Percentiles rank a stretch among this genome's conserved stretches.
Evolutionary conservation across 2,329 filamentous ascomycete species (phyloP).

Genomic region (Nemania sp.): DNA sequence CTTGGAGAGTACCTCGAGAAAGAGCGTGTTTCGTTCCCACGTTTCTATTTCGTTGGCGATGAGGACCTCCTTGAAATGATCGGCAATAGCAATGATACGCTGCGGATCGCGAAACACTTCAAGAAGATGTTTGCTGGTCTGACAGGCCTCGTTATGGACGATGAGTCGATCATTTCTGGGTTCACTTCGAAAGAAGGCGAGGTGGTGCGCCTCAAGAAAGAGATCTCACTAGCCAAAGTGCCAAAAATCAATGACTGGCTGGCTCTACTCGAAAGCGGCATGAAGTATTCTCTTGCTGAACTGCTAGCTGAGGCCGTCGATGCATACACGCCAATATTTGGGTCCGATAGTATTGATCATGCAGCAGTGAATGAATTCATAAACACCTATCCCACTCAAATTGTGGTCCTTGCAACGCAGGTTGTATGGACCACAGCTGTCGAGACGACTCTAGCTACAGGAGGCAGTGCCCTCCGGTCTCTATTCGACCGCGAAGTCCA

Average conservation of each 20-base stretch:
- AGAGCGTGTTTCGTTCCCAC: constrained; percentile 94
- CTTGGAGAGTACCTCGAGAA: constrained; percentile 98
- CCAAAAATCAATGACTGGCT: constrained; percentile 99
- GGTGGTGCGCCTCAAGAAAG: constrained; percentile 81
- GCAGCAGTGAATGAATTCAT: constrained; percentile 79
- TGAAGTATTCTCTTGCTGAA: constrained; percentile 93
- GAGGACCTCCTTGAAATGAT: constrained; percentile 99
- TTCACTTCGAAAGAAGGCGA: constrained; percentile 97
- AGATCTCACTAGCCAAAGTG: constrained; percentile 89
- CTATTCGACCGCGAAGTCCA: constrained; percentile 83
- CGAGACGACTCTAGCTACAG: constrained; percentile 72
- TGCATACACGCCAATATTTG: constrained; percentile 78
- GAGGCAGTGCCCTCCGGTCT: constrained; percentile 67
- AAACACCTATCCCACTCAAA: constrained; percentile 82
- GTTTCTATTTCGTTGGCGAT: constrained; percentile 99
- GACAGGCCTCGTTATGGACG: constrained; percentile 86
- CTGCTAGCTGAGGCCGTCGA: constrained; percentile 83
- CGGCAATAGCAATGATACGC: constrained; percentile 96
- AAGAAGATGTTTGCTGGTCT: constrained; percentile 99
- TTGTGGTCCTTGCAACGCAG: constrained; percentile 93
- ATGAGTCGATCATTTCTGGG: constrained; percentile 85
- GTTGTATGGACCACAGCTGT: constrained; percentile 91
- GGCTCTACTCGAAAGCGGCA: constrained; percentile 85
- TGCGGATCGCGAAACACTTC: constrained; percentile 97
- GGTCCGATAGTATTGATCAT: constrained; percentile 69